A percentile compares a stretch with the other conserved stretches of the same genome.
These are phyloP conservation scores for Magnaporthales sp. DNA, from an alignment of 2,329 filamentous ascomycete genomes.

Conservation along the genomic window DNA sequence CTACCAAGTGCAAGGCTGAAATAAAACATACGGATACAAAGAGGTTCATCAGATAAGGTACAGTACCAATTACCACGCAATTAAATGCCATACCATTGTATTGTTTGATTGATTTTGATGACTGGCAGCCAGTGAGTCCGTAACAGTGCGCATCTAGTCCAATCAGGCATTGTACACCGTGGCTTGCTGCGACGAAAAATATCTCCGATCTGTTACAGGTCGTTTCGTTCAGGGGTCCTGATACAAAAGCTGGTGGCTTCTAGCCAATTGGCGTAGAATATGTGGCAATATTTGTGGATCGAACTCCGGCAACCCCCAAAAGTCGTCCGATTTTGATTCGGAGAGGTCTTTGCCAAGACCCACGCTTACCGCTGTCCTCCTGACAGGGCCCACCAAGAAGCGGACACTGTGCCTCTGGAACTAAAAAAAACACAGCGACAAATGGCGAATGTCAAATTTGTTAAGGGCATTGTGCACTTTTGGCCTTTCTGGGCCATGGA, in stretches of 20 bases:
- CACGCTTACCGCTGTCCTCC: neutral
- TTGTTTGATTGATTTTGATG: neutral
- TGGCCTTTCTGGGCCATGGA: neutral
- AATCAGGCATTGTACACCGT: neutral
- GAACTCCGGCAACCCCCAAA: neutral
- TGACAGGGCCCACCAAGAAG: neutral
- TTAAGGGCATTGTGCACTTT: neutral
- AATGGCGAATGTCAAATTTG: neutral
- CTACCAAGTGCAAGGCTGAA: neutral
- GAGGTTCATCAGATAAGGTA: neutral
- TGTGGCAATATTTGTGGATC: neutral
- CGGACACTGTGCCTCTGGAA: neutral
- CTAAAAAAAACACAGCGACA: neutral
- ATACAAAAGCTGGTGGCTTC: neutral
- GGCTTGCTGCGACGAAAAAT: neutral
- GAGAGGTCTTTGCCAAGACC: neutral
- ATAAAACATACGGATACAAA: neutral
- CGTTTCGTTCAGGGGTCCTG: conserved; percentile 5
- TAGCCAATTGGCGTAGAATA: neutral
- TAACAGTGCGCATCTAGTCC: neutral
- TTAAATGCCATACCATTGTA: neutral
- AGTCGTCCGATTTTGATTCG: neutral
- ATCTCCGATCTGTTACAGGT: conserved; percentile 5
- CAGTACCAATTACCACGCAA: neutral
- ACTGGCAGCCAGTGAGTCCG: neutral